phyloP scores from a whole-genome alignment of 2,329 filamentous ascomycete genomes.

The Ceratocystiopsis minuta region DNA sequence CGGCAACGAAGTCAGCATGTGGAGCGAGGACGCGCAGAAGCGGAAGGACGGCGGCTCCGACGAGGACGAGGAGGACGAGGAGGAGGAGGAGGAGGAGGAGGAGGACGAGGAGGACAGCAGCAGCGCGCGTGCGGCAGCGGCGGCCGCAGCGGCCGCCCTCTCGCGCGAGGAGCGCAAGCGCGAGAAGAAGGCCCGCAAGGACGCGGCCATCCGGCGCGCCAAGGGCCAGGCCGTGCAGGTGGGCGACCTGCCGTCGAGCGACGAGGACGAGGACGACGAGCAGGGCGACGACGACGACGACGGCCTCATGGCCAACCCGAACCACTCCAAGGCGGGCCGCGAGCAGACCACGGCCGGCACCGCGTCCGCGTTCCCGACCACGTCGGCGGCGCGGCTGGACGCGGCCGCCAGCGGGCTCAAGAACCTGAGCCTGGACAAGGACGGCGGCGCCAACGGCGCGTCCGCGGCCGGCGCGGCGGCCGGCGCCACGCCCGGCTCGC shows the following conservation, averaged over 20 bases:
- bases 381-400: conserved; percentile 19
- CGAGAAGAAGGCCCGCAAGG: conserved; percentile 62
- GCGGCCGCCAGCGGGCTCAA: conserved; percentile 36
- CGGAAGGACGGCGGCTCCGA: conserved; percentile 22
- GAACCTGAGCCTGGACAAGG: conserved; percentile 25
- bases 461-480: conserved; percentile 19
- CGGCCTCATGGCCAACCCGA: conserved; percentile 74
- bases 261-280: conserved; percentile 33
- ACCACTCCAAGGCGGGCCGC: conserved; percentile 63
- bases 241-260: conserved; percentile 68
- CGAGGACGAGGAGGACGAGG: conserved; percentile 31
- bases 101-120: conserved; percentile 24
- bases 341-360: conserved; percentile 24
- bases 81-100: conserved; percentile 33
- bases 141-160: conserved; percentile 19
- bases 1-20: conserved; percentile 78
- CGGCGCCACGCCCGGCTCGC: conserved; percentile 18
- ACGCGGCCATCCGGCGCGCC: conserved; percentile 40
- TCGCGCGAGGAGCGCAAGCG: conserved; percentile 84
- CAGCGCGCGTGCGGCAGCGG: conserved; percentile 27
- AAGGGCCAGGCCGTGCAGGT: conserved; percentile 56
- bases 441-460: conserved; percentile 29
- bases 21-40: conserved; percentile 42
- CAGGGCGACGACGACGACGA: conserved; percentile 27
- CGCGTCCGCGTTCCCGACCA: conserved; percentile 18